Conservation (phyloP, 2,329 filamentous ascomycete species). For the Lachnellula cervina region DNA sequence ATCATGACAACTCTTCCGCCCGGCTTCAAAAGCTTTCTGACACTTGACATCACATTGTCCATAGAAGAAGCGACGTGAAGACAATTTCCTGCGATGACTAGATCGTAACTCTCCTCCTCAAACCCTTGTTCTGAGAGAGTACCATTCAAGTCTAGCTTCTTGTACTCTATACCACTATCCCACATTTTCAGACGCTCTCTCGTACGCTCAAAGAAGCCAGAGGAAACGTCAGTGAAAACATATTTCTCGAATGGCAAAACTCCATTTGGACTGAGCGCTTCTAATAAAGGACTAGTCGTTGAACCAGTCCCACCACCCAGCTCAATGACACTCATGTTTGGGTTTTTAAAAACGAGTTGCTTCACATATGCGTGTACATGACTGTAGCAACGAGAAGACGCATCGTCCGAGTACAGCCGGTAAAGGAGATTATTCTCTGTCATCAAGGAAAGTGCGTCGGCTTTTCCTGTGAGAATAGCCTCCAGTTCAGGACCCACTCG, state of each 20-base stretch:
- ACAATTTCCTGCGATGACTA: slow-evolving; percentile 21
- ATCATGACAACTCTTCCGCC: slow-evolving; percentile 28
- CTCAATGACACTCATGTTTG: slow-evolving; percentile 30
- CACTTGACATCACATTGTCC: slow-evolving; percentile 20
- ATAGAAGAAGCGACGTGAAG: slow-evolving; percentile 24
- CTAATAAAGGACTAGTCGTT: slow-evolving; percentile 13
- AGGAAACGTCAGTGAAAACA: slow-evolving; percentile 25
- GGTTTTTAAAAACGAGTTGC: slow-evolving; percentile 13
- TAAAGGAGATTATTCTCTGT: slow-evolving; percentile 5
- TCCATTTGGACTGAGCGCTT: slow-evolving; percentile 21
- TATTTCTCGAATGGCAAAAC: slow-evolving; percentile 27
- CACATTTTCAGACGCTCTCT: slow-evolving; percentile 4
- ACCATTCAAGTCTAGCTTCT: slow-evolving; percentile 5
- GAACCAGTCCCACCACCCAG: slow-evolving; percentile 27
- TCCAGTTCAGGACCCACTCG: slow-evolving; percentile 5
- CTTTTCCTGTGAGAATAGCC: slow-evolving; percentile 3
- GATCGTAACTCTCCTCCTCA: slow-evolving; percentile 15
- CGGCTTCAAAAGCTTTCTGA: slow-evolving; percentile 27
- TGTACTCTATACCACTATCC: slow-evolving; percentile 3
- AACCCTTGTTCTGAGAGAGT: slow-evolving; percentile 18
- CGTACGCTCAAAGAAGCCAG: slow-evolving; percentile 36
- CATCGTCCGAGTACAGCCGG: slow-evolving; percentile 6
- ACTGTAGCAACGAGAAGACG: background rate
- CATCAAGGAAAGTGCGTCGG: slow-evolving; percentile 5
- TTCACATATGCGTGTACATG: background rate